Conservation (phyloP, 495 filamentous ascomycete genomes). For the Penicillium cinerascens region DNA sequence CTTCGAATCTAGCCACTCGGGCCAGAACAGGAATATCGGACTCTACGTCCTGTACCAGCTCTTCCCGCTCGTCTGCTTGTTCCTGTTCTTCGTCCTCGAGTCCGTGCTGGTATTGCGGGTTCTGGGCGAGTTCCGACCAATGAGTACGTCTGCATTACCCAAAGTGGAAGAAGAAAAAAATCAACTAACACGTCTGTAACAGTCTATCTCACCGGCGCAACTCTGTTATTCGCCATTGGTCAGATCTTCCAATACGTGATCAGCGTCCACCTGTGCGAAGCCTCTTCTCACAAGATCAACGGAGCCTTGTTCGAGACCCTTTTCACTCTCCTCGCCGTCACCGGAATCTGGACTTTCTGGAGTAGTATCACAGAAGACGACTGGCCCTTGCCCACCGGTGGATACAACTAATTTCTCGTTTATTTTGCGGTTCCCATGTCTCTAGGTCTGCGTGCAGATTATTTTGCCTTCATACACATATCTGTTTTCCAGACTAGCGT, state of each 20-base stretch:
- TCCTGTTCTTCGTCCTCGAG: constrained; percentile 80
- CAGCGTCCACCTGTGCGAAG: constrained; percentile 83
- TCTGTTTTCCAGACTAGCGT: constrained; percentile 6
- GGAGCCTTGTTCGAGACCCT: constrained; percentile 90
- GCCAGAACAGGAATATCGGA: constrained; percentile 69
- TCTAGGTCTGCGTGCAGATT: constrained; percentile 6
- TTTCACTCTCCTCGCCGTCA: constrained; percentile 81
- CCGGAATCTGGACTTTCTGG: constrained; percentile 91
- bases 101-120: constrained; percentile 75
- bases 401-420: constrained; percentile 41
- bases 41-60: constrained; percentile 95
- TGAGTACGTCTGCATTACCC: constrained; percentile 57
- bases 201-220: constrained; percentile 74
- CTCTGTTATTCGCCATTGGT: constrained; percentile 79
- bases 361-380: constrained; percentile 98
- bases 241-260: constrained; percentile 95
- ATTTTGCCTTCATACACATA: constrained; percentile 21
- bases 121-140: constrained; percentile 79
- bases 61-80: constrained; percentile 81
- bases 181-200: constrained; percentile 20
- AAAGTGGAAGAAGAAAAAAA: not conserved
- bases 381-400: constrained; percentile 72
- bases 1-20: constrained; percentile 55
- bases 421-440: not conserved
- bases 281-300: constrained; percentile 80